Evolutionary conservation across 2,329 filamentous ascomycete genomes (phyloP).

Genomic region (Bisporella sp.): DNA sequence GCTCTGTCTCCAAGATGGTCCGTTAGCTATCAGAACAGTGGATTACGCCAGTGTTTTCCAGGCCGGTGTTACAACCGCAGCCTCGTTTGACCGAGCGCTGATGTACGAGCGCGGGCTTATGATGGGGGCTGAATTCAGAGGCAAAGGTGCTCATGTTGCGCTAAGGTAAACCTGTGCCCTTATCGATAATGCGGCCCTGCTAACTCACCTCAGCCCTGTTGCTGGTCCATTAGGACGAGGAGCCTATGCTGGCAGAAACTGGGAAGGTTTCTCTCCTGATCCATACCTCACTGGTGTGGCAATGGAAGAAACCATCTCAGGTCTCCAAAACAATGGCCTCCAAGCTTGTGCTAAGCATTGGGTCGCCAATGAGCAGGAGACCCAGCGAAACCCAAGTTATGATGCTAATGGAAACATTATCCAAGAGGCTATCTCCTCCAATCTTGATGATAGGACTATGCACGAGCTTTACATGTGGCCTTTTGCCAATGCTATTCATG

Average conservation of each 20-base stretch:
- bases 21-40: conserved; percentile 36
- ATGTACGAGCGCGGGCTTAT: conserved; percentile 43
- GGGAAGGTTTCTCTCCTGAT: conserved; percentile 66
- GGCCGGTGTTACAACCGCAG: conserved; percentile 60
- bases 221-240: conserved; percentile 60
- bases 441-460: conserved; percentile 53
- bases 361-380: conserved; percentile 64
- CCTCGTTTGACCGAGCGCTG: conserved; percentile 61
- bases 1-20: conserved; percentile 27
- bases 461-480: conserved; percentile 57
- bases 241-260: conserved; percentile 63
- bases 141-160: conserved; percentile 62
- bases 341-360: conserved; percentile 80
- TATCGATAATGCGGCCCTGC: too few species aligned
- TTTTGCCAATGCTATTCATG: conserved; percentile 52
- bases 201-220: conserved; percentile 60
- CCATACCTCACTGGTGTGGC: conserved; percentile 65
- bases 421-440: conserved; percentile 46
- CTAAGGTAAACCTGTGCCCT: too few species aligned
- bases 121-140: conserved; percentile 56
- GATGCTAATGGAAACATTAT: conserved; percentile 54
- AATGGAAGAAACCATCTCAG: conserved; percentile 65
- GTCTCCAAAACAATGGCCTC: conserved; percentile 75
- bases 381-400: conserved; percentile 32
- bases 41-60: conserved; percentile 66